A percentile compares a stretch with the other conserved stretches of the same genome.
Conservation (phyloP, 805 yeast species). For the Hanseniaspora clermontiae region DNA sequence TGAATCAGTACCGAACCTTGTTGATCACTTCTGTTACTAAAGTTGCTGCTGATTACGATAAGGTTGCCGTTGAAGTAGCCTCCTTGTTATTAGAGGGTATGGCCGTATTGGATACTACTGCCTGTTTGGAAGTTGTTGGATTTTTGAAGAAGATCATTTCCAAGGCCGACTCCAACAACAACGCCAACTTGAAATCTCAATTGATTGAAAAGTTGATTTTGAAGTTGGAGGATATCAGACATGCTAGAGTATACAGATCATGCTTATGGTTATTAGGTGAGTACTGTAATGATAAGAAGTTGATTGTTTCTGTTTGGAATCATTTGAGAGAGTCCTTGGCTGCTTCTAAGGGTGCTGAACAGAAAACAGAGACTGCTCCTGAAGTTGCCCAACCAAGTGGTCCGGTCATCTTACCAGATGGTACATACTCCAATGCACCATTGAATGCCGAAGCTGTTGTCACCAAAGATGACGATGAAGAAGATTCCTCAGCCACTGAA, state of each 20-base stretch:
- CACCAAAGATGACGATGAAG: slow-evolving; percentile 69
- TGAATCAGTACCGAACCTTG: slow-evolving; percentile 69
- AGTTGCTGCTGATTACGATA: slow-evolving; percentile 76
- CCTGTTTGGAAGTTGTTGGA: slow-evolving; percentile 81
- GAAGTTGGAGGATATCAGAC: slow-evolving; percentile 37
- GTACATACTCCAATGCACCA: slow-evolving; percentile 93
- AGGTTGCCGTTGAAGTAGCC: slow-evolving; percentile 84
- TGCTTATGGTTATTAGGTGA: slow-evolving; percentile 96
- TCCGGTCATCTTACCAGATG: slow-evolving; percentile 92
- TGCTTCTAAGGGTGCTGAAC: slow-evolving; percentile 20
- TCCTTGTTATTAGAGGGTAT: slow-evolving; percentile 77
- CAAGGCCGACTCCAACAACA: slow-evolving; percentile 31
- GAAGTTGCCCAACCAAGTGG: slow-evolving; percentile 33
- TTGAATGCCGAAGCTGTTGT: slow-evolving; percentile 71
- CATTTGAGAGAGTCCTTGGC: slow-evolving; percentile 59
- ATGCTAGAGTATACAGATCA: slow-evolving; percentile 86
- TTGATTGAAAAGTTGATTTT: slow-evolving; percentile 11
- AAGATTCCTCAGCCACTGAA: slow-evolving; percentile 32
- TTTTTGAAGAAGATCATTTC: slow-evolving; percentile 92
- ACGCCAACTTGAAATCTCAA: slow-evolving; percentile 5
- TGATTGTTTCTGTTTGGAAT: slow-evolving; percentile 76
- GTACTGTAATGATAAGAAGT: slow-evolving; percentile 56
- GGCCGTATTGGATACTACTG: slow-evolving; percentile 67
- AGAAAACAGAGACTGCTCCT: neutral
- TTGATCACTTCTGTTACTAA: slow-evolving; percentile 79